Conservation (phyloP, 164 flowering plant species). For the Kingdonia uniflora region DNA sequence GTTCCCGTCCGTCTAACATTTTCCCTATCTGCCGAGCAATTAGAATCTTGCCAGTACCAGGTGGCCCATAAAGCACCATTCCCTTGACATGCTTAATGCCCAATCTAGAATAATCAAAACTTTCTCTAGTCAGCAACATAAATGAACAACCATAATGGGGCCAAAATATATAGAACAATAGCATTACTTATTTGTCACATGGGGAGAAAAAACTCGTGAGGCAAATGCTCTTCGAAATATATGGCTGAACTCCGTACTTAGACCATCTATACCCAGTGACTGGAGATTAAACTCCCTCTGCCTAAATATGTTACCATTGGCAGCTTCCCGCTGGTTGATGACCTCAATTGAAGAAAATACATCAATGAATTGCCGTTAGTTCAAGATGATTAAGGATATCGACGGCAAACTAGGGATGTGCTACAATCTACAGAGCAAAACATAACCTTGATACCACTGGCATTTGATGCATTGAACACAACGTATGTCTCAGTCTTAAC, state of each 20-base stretch:
- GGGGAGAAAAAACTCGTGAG: conserved; percentile 92
- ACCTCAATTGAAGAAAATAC: conserved; percentile 31
- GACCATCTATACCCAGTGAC: conserved; percentile 87
- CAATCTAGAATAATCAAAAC: conserved; percentile 37
- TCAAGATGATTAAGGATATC: neutral
- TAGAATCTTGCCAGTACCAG: conserved; percentile 96
- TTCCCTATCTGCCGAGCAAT: conserved; percentile 99
- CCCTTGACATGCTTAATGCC: conserved; percentile 99
- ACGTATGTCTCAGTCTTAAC: conserved; percentile 59
- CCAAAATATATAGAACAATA: neutral
- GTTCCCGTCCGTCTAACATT: conserved; percentile 88
- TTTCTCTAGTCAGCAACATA: neutral
- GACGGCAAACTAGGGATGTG: neutral
- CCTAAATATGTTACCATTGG: conserved; percentile 81
- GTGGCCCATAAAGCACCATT: conserved; percentile 97
- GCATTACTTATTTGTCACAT: conserved; percentile 75
- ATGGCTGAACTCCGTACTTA: conserved; percentile 89
- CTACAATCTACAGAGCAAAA: neutral
- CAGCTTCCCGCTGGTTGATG: conserved; percentile 87
- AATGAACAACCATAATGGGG: neutral
- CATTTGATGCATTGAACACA: conserved; percentile 68
- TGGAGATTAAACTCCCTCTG: conserved; percentile 90
- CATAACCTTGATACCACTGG: conserved; percentile 83
- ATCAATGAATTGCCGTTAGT: neutral
- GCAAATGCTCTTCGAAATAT: conserved; percentile 99